Base-by-base conservation (phyloP, 2,329 filamentous ascomycete species). In the Emmonsiellopsis sp. region DNA sequence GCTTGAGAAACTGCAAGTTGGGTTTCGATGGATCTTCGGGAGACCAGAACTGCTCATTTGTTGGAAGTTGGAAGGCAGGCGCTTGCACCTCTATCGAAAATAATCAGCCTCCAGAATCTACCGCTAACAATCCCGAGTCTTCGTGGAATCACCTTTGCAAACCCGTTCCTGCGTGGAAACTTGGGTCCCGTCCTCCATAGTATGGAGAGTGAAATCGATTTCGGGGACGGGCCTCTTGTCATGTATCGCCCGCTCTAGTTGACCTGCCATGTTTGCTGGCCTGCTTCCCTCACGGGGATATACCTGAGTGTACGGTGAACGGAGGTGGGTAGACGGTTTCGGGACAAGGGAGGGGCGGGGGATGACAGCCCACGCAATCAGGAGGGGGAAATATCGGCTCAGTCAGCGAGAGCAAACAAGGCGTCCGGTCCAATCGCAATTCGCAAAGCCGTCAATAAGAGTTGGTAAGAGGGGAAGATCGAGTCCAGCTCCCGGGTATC, bases 121-220 rank as follows among this genome's bases (percentile, higher is more conserved):
- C 7, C 31, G 2, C 13, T 9, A 49, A 15, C 20, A 26, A 26
- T 26, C 20, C 35, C 16, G 13, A 7, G 16, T 31, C 13, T n/a
- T 30, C 6, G 15, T 26, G 13, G 10, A 46, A 10, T 45, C 50
- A 97, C 93, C 93, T 90, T 97, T 98, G 80, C 92, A 95, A 57
- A 98, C 93, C 70, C 93, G 83, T 75, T 98, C 93, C 70, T 87
- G 76, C 58, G 93, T 98, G 82, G 83, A 97, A 69, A 98, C 93
- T 76, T 95, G 89, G 52, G 82, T 85, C 67, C 89, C 89, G 78
- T 98, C 93, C 72, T 98, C 93, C 92, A 97, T 96, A 58, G 87
- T 93, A 73, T 98, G 93, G 67, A 98, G 84, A 54, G 89, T 94
- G 72, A 98, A 98, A 77, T 98, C 93, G 67, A 98, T 97, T 79